Conservation (phyloP, 257 asterid species). For the Fraxinus excelsior region DNA sequence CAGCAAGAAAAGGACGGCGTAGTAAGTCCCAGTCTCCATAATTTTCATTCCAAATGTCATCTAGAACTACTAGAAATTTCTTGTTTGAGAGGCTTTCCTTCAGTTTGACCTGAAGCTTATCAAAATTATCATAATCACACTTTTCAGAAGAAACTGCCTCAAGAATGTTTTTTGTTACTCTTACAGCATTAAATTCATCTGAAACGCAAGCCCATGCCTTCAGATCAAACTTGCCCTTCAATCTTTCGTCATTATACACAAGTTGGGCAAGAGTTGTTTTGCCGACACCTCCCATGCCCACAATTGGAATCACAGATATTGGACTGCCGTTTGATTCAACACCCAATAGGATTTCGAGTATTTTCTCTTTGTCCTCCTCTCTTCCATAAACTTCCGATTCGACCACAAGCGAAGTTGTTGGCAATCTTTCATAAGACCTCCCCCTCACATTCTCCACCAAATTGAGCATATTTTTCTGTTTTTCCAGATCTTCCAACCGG, state of each 20-base stretch:
- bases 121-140: neutral
- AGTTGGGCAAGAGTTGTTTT: constrained; percentile 27
- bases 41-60: constrained; percentile 28
- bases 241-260: constrained; percentile 16
- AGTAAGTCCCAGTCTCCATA: neutral
- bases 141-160: neutral
- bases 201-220: constrained; percentile 30
- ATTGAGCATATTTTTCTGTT: no score
- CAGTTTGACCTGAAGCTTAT: constrained; percentile 9
- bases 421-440: neutral
- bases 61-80: constrained; percentile 21
- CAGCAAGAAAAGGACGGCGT: constrained; percentile 4
- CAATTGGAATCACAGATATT: constrained; percentile 9
- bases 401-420: constrained; percentile 26
- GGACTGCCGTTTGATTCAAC: neutral
- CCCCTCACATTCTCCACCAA: no score
- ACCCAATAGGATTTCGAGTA: constrained; percentile 1
- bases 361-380: constrained; percentile 17
- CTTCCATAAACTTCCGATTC: constrained; percentile 4
- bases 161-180: constrained; percentile 17
- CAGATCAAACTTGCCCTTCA: neutral
- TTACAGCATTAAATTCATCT: constrained; percentile 7
- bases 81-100: constrained; percentile 1
- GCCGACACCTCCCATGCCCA: constrained; percentile 27
- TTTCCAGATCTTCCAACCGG: no score